A percentile compares a stretch with the other conserved stretches of the same genome.
Evolutionary conservation across 2,329 filamentous ascomycete species (phyloP).

Genomic region (Capronia americana): DNA sequence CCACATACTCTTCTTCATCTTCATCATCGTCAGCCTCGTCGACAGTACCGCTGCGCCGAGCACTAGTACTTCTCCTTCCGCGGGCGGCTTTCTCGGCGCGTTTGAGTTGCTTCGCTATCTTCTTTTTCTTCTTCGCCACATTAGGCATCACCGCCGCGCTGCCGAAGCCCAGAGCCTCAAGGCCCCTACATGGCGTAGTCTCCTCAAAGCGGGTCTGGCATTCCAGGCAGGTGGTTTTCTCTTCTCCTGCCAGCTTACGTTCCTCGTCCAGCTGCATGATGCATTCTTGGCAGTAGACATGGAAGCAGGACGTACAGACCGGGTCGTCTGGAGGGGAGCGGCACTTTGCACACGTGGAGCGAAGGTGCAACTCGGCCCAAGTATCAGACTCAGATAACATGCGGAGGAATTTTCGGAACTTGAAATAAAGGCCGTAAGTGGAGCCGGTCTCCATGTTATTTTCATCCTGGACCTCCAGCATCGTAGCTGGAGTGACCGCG

Average conservation of each 20-base stretch:
- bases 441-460: constrained; percentile 7
- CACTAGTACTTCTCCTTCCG: background rate
- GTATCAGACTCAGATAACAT: constrained; percentile 15
- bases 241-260: constrained; percentile 16
- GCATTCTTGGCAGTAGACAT: constrained; percentile 63
- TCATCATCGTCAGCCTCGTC: constrained; percentile 16
- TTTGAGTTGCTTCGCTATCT: constrained; percentile 1
- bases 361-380: constrained; percentile 40
- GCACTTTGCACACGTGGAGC: constrained; percentile 46
- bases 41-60: background rate
- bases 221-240: constrained; percentile 33
- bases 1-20: constrained; percentile 20
- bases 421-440: constrained; percentile 26
- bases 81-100: background rate
- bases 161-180: constrained; percentile 31
- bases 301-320: constrained; percentile 59
- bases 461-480: constrained; percentile 7
- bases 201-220: constrained; percentile 34
- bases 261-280: constrained; percentile 45
- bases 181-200: constrained; percentile 27
- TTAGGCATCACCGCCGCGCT: constrained; percentile 12
- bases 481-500: background rate
- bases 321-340: constrained; percentile 47
- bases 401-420: constrained; percentile 36
- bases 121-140: constrained; percentile 20